Evolutionary conservation across 129 eudicot species (phyloP).

Genomic region (Chrysanthemum lavandulifolium): DNA sequence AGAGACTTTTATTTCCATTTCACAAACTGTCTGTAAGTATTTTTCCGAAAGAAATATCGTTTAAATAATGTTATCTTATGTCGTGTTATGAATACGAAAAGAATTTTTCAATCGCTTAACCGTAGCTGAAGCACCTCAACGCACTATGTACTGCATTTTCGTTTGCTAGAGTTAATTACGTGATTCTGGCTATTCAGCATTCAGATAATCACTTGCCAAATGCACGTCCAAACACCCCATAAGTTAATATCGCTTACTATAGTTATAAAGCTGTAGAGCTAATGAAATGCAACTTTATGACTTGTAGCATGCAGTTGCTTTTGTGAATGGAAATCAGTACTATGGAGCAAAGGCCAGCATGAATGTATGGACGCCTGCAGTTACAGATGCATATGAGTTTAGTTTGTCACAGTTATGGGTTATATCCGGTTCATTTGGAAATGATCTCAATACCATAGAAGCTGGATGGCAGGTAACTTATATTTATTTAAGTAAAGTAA

Average conservation of each 20-base stretch:
- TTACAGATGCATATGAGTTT: slow-evolving; percentile 73
- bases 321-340: slow-evolving; percentile 72
- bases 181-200: no score
- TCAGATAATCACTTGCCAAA: neutral
- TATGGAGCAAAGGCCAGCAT: slow-evolving; percentile 95
- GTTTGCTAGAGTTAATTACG: no score
- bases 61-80: no score
- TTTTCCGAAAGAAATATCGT: no score
- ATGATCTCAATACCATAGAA: slow-evolving; percentile 98
- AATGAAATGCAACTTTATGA: slow-evolving; percentile 10
- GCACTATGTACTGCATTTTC: no score
- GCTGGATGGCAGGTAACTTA: slow-evolving; percentile 96
- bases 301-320: slow-evolving; percentile 91
- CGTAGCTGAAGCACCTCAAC: no score
- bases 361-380: slow-evolving; percentile 91
- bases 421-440: slow-evolving; percentile 88
- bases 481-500: neutral
- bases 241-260: neutral
- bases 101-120: no score
- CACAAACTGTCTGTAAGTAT: neutral
- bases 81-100: no score
- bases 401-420: slow-evolving; percentile 95
- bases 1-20: neutral
- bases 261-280: neutral
- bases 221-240: neutral